Evolutionary conservation across 768 basidiomycete genomes (phyloP).

Genomic region (Suillus tomentosus): DNA sequence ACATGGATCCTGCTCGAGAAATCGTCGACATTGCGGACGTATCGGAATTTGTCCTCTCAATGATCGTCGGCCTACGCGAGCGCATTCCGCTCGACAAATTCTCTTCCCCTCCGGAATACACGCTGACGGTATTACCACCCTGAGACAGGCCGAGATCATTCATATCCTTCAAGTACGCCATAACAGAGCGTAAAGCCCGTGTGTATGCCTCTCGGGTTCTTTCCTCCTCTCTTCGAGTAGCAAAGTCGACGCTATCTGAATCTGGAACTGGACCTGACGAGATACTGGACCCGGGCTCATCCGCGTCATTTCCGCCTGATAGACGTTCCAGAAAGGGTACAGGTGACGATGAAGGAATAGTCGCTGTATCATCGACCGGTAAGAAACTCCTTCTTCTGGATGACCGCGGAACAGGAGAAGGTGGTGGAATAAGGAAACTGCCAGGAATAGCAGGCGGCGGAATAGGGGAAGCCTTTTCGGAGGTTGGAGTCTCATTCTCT

Average conservation of each 20-base stretch:
- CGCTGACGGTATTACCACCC: conserved; percentile 48
- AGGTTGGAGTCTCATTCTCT: conserved; percentile 19
- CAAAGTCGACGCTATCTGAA: conserved; percentile 43
- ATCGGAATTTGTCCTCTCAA: conserved; percentile 43
- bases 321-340: conserved; percentile 60
- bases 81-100: conserved; percentile 42
- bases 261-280: conserved; percentile 49
- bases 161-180: conserved; percentile 96
- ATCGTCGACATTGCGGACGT: conserved; percentile 49
- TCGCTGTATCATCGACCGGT: conserved; percentile 70
- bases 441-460: conserved; percentile 16
- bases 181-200: conserved; percentile 84
- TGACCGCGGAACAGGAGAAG: conserved; percentile 47
- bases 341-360: conserved; percentile 63
- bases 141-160: conserved; percentile 83
- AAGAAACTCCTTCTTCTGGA: conserved; percentile 87
- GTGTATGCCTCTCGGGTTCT: conserved; percentile 70
- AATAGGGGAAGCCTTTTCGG: conserved; percentile 11
- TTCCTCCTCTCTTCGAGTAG: conserved; percentile 68
- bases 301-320: conserved; percentile 40
- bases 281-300: conserved; percentile 27
- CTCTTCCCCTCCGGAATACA: conserved; percentile 57
- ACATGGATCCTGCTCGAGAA: conserved; percentile 48
- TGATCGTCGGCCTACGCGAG: conserved; percentile 66
- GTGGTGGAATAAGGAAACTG: conserved; percentile 41